Conservation (phyloP, 805 yeast genomes). For the Metschnikowia lunata region DNA sequence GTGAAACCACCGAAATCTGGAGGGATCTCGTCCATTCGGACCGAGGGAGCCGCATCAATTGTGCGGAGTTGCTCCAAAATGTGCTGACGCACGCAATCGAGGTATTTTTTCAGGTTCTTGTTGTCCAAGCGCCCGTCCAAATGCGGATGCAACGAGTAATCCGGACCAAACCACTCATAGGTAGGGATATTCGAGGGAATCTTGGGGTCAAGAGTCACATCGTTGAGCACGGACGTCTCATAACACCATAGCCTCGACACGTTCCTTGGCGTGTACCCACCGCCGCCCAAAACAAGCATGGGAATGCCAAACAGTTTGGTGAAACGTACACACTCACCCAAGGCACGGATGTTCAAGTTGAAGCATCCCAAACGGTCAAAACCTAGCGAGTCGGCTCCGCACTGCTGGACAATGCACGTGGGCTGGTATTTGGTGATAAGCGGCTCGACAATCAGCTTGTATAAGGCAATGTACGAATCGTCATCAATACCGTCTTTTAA, state of each 20-base stretch:
- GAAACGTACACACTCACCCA: conserved; percentile 90
- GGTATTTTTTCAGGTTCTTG: conserved; percentile 74
- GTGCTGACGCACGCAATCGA: conserved; percentile 73
- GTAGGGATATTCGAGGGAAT: conserved; percentile 71
- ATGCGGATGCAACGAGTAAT: conserved; percentile 79
- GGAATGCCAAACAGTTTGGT: conserved; percentile 88
- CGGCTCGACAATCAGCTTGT: conserved; percentile 86
- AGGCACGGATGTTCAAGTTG: conserved; percentile 86
- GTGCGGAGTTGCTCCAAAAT: conserved; percentile 77
- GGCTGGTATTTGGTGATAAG: conserved; percentile 89
- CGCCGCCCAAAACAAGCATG: conserved; percentile 90
- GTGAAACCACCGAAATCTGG: conserved; percentile 51
- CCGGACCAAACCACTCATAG: conserved; percentile 83
- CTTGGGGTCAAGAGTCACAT: conserved; percentile 43
- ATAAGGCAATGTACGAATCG: conserved; percentile 68
- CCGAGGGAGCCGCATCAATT: conserved; percentile 90
- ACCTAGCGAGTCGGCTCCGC: conserved; percentile 95
- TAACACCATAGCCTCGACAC: conserved; percentile 94
- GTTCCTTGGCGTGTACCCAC: conserved; percentile 95
- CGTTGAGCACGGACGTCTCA: conserved; percentile 79
- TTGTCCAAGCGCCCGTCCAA: conserved; percentile 59
- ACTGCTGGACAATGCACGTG: conserved; percentile 88
- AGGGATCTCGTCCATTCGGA: conserved; percentile 85
- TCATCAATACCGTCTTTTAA: conserved; percentile 94
- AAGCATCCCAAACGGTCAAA: conserved; percentile 93